phyloP scores from a whole-genome alignment of 108 stramenopile genomes.

The Discostella stelligeroides region DNA sequence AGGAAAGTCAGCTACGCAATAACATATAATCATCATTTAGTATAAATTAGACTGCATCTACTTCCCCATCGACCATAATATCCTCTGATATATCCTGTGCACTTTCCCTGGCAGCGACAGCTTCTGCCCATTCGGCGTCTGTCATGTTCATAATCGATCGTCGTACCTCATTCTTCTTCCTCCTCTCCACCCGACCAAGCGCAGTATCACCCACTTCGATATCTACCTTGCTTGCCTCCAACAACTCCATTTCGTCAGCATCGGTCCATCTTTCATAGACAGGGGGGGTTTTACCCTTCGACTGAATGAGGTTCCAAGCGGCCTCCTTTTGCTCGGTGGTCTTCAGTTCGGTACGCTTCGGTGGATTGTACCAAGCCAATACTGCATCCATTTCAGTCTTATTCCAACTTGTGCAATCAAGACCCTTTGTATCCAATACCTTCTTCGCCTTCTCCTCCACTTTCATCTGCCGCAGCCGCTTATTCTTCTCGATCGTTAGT shows the following conservation, averaged over 20 bases:
- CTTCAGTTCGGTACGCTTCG: background rate
- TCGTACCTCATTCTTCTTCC: background rate
- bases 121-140: background rate
- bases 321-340: background rate
- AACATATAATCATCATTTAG: too few species aligned
- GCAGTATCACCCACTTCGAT: slow-evolving; percentile 9
- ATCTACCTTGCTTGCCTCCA: background rate
- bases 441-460: background rate
- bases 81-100: background rate
- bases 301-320: background rate
- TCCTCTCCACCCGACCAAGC: background rate
- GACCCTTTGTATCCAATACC: background rate
- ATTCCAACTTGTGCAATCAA: background rate
- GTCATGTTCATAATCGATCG: background rate
- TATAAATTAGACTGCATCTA: too few species aligned
- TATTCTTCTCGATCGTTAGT: background rate
- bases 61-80: too few species aligned
- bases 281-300: background rate
- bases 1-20: too few species aligned
- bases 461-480: background rate
- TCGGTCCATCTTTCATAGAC: slow-evolving; percentile 2
- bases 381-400: background rate
- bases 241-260: slow-evolving; percentile 1
- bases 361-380: background rate
- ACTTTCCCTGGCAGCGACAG: background rate